Percentiles rank a stretch among this genome's conserved stretches.
Conservation (phyloP, 192 early-diverging fungal species). For the Entomortierella parvispora region DNA sequence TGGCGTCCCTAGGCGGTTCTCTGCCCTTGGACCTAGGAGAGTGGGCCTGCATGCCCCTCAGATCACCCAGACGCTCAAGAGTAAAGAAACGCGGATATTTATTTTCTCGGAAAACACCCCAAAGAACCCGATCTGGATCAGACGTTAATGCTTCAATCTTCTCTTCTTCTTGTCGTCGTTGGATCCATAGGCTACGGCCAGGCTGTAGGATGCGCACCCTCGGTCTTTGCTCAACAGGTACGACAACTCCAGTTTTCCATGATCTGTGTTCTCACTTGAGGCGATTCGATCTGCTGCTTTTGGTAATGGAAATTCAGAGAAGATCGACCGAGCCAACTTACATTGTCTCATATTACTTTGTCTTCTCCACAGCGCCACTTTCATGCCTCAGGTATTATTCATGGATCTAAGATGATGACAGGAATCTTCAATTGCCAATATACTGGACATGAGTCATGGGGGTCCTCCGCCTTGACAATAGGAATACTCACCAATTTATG, state of each 20-base stretch:
- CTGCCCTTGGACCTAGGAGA: constrained; percentile 31
- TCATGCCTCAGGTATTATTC: constrained; percentile 40
- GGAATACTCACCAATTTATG: background rate
- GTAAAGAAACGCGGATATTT: constrained; percentile 3
- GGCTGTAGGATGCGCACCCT: constrained; percentile 38
- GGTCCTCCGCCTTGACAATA: no score
- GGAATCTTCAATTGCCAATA: no score
- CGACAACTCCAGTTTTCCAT: background rate
- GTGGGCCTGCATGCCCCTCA: constrained; percentile 16
- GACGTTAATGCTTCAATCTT: background rate
- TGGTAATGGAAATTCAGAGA: background rate
- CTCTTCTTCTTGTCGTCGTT: background rate
- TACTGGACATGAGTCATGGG: no score
- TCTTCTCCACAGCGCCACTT: constrained; percentile 47
- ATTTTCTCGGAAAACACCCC: no score
- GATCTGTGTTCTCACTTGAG: background rate
- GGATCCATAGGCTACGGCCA: constrained; percentile 26
- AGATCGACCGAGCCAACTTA: background rate
- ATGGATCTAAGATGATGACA: background rate
- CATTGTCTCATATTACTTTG: background rate
- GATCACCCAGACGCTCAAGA: constrained; percentile 24
- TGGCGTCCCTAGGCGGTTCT: constrained; percentile 34
- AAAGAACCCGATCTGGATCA: background rate
- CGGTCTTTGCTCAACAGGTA: constrained; percentile 47
- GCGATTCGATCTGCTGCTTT: constrained; percentile 4